Percentiles rank a stretch among this genome's conserved stretches.
phyloP scores from a whole-genome alignment of 2,329 filamentous ascomycete genomes.

The Monilinia fructigena region DNA sequence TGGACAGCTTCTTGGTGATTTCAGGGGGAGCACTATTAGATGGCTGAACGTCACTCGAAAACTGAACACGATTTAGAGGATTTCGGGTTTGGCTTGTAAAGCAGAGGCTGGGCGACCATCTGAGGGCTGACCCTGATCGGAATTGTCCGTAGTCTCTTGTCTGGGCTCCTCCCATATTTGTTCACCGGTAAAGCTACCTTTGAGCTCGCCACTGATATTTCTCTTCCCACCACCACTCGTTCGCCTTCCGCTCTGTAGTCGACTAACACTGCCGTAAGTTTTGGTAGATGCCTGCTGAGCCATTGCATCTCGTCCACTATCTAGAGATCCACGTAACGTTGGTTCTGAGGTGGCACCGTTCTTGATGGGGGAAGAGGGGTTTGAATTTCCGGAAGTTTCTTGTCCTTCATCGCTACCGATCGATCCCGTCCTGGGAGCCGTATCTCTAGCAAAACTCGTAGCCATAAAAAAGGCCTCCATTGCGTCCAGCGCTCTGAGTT shows the following conservation, averaged over 20 bases:
- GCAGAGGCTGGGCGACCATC: slow-evolving; percentile 44
- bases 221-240: slow-evolving; percentile 46
- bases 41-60: slow-evolving; percentile 44
- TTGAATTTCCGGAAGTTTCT: neutral
- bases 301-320: slow-evolving; percentile 28
- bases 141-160: slow-evolving; percentile 38
- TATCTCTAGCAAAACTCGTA: slow-evolving; percentile 38
- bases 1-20: slow-evolving; percentile 43
- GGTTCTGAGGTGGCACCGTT: slow-evolving; percentile 38
- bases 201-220: slow-evolving; percentile 67
- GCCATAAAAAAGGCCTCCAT: slow-evolving; percentile 48
- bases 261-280: slow-evolving; percentile 34
- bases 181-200: slow-evolving; percentile 66
- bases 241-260: slow-evolving; percentile 25
- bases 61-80: slow-evolving; percentile 61
- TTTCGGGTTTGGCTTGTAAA: slow-evolving; percentile 61
- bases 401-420: slow-evolving; percentile 39
- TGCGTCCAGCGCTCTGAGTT: slow-evolving; percentile 56
- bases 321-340: slow-evolving; percentile 30
- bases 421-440: slow-evolving; percentile 38
- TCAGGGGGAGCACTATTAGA: slow-evolving; percentile 47
- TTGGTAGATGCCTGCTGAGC: slow-evolving; percentile 27
- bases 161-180: slow-evolving; percentile 90
- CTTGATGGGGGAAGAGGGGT: slow-evolving; percentile 37
- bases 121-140: slow-evolving; percentile 31